Evolutionary conservation across 2,329 filamentous ascomycete genomes (phyloP), one percentile per base, ranked within the genome.

Genomic region (Thielaviopsis musarum): DNA sequence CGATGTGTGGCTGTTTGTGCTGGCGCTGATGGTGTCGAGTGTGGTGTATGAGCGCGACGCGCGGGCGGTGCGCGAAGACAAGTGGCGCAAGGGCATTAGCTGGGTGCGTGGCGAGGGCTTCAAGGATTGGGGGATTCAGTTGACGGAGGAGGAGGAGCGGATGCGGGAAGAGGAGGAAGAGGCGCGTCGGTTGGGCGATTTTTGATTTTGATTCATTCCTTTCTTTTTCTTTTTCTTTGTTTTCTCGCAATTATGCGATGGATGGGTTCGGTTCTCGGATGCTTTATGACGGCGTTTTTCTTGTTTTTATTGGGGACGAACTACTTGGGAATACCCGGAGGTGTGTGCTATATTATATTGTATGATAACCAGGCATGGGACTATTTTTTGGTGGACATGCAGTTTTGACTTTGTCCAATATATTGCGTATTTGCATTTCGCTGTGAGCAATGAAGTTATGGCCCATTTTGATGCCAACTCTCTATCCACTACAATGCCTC

Each of bases 1-100:
- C 0, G 91, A 97, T 70, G 81, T 96, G 5, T 80, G 85, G 73
- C 74, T 97, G 3, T 91, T 97, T 67, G 85, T 91, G 17, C 70
- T 82, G 19, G 87, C 88, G 54, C 75, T 95, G 71, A 87, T 88
- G 65, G 71, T 91, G 19, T 82, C 91, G 19, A 88, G 90, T 59
- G 80, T 81, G 9, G 81, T 93, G 1, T 88, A 91, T 66, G 88
- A 94, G 73, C 74, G 77, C 26, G 79, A 85, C 59, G 83, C 85
- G 0, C 73, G 74, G 57, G 83, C 86, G 0, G 78, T 94, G 17
- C 79, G 79, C 58, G 86, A 88, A 63, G 75, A 73, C 0, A 75
- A 78, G 54, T 79, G 87, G 69, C 77, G 88, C 56, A 91, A 89
- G 74, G 81, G 79, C 0, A 72, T 94, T 63, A 82, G 83, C 56